Conservation (phyloP, 495 filamentous ascomycete species). For the Annulohypoxylon bovei region DNA sequence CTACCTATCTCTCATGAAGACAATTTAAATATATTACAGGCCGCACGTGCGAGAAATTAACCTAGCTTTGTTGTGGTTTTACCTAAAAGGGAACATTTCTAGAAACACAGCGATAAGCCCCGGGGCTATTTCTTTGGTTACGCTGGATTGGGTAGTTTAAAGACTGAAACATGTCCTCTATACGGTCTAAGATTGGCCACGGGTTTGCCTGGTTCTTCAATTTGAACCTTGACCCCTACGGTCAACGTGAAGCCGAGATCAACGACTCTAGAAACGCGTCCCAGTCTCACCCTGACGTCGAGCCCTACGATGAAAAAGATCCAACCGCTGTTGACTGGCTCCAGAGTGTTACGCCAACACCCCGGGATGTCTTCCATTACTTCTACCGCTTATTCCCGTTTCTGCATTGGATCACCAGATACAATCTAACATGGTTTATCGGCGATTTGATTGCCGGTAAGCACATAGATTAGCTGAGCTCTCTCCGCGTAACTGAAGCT, state of each 20-base stretch:
- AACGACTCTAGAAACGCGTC: constrained; percentile 31
- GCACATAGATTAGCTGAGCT: constrained; percentile 23
- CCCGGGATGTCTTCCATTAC: constrained; percentile 30
- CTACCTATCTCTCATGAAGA: constrained; percentile 3
- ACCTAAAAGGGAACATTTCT: constrained; percentile 2
- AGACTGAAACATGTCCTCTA: constrained; percentile 39
- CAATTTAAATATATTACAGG: constrained; percentile 5
- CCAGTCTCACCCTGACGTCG: constrained; percentile 33
- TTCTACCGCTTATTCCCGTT: constrained; percentile 53
- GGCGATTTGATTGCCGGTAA: constrained; percentile 60
- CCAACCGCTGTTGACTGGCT: constrained; percentile 34
- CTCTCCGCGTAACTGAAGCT: constrained; percentile 16
- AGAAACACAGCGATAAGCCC: background rate
- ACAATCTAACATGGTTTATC: constrained; percentile 61
- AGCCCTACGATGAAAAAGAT: constrained; percentile 33
- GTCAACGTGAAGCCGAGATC: constrained; percentile 27
- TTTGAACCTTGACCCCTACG: constrained; percentile 37
- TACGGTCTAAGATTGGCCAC: constrained; percentile 30
- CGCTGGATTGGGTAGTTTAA: constrained; percentile 3
- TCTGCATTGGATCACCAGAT: constrained; percentile 61
- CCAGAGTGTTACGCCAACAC: constrained; percentile 33
- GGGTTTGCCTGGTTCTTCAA: constrained; percentile 43
- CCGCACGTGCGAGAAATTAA: background rate
- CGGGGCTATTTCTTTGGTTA: constrained; percentile 2
- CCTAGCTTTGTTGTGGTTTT: constrained; percentile 6